Base-by-base conservation (phyloP, 148 eudicot species). In the Suaeda aralocaspica region DNA sequence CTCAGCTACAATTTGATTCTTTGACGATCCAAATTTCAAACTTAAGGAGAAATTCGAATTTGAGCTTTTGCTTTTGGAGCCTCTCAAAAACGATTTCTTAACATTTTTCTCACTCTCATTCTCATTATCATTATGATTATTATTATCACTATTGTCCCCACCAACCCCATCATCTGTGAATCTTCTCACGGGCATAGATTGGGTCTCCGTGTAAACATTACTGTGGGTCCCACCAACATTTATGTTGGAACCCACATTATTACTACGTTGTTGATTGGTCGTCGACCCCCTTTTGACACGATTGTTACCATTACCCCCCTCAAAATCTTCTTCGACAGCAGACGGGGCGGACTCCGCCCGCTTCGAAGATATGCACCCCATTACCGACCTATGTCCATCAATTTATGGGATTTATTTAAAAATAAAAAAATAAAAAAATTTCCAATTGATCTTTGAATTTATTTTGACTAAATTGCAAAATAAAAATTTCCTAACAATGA, bases 311-410 rank as follows among this genome's bases (percentile, higher is more conserved):
- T 56, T n/a, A 15, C 25, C 66, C 59, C 70, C 66, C 48, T 12
- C 45, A 11, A 60, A 60, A 60, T 60, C 65, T 53, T 69, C 69
- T 53, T 65, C 64, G 31, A 62, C 59, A 73, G 33, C 76, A 42
- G 93, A 84, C 59, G 86, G 68, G 12, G 79, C 22, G 10, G 78
- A 46, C 64, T 72, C 73, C 50, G 82, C 86, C 79, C 76, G 79
- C 78, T 90, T 92, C 76, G 98, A 93, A 80, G 82, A 79, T 31
- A 93, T 78, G 79, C 98, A 92, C 77, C 98, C 98, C 98, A 92
- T 91, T 73, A 59, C 46, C 45, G 25, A 63, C 49, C 57, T 74
- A 76, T 75, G 71, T 73, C 83, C 85, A 85, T 86, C 77, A 73
- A 82, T 46, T 36, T 36, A 36, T 45, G 25, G 56, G 26, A 44